Conservation (phyloP, 116 monocot genomes). For the Phalaenopsis hybrid region DNA sequence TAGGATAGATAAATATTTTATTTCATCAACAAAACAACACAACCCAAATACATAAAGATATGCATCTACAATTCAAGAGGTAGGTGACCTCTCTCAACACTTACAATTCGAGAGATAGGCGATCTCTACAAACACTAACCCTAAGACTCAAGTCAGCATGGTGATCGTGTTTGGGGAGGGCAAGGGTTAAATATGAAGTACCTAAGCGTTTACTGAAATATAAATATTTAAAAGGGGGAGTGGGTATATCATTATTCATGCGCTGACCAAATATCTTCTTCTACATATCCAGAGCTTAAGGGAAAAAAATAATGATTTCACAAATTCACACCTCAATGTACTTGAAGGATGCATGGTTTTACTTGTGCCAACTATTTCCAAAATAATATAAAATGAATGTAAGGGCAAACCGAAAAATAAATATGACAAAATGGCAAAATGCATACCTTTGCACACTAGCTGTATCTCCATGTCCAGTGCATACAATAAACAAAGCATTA, state of each 20-base stretch:
- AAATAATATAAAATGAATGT: no score
- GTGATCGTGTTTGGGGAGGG: not conserved
- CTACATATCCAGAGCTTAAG: no score
- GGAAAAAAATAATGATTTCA: not conserved
- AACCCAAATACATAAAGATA: no score
- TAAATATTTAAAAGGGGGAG: no score
- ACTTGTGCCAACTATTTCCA: no score
- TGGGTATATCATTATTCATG: not conserved
- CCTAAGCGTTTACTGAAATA: not conserved
- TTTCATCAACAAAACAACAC: no score
- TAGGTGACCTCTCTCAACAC: no score
- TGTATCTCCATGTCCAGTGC: constrained; percentile 89
- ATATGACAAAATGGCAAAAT: not conserved
- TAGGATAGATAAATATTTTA: no score
- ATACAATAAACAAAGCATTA: constrained; percentile 76
- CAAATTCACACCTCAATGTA: not conserved
- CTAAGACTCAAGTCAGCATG: no score
- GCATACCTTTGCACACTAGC: constrained; percentile 80
- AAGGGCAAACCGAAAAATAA: not conserved
- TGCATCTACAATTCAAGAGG: no score
- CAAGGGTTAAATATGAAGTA: not conserved
- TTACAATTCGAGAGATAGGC: no score
- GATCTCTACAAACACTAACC: no score
- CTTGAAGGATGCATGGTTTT: not conserved
- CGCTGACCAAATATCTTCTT: not conserved